Percentiles rank a stretch among this genome's conserved stretches.
phyloP scores from a whole-genome alignment of 129 eudicot species.

The Oenanthe sinensis region DNA sequence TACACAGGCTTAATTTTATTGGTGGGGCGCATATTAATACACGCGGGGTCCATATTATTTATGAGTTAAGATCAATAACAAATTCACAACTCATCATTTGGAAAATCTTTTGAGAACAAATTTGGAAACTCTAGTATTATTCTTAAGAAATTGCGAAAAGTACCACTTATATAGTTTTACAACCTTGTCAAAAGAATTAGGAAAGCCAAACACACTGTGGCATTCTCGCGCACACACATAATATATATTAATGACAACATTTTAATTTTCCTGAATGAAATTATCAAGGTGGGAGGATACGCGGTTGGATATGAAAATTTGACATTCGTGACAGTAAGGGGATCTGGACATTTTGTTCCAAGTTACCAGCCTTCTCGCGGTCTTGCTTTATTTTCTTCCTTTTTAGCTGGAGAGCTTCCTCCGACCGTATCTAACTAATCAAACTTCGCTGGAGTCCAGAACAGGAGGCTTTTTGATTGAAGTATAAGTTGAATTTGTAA shows the following conservation, averaged over 20 bases:
- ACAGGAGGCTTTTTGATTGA: not conserved
- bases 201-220: not conserved
- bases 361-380: conserved; percentile 54
- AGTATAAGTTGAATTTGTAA: not conserved
- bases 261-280: not conserved
- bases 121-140: too few species aligned
- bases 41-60: too few species aligned
- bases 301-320: conserved; percentile 41
- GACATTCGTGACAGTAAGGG: conserved; percentile 47
- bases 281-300: conserved; percentile 43
- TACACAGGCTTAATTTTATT: too few species aligned
- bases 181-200: not conserved
- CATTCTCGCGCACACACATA: not conserved
- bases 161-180: not conserved
- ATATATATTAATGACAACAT: not conserved
- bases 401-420: conserved; percentile 41
- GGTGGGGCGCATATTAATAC: too few species aligned
- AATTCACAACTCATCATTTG: too few species aligned
- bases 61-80: too few species aligned
- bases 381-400: conserved; percentile 14
- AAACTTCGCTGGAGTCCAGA: not conserved
- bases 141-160: not conserved
- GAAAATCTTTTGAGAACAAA: too few species aligned
- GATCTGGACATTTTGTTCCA: conserved; percentile 57
- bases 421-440: conserved; percentile 9